These are phyloP conservation scores for Penicillium subrubescens DNA, from an alignment of 495 filamentous ascomycete genomes.

Conservation along the genomic window DNA sequence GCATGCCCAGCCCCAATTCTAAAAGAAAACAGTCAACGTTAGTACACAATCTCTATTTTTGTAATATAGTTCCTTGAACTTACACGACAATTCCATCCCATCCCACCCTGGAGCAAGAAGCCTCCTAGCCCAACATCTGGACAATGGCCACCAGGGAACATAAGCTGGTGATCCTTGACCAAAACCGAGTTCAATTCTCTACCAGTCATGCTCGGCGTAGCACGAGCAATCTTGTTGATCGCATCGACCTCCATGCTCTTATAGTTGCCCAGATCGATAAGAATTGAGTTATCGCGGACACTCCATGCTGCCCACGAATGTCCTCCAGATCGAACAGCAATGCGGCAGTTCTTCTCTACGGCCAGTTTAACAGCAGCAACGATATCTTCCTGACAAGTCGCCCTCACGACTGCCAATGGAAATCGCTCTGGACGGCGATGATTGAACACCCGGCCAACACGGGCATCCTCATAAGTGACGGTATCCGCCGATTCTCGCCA, in stretches of 20 bases:
- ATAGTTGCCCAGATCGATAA: conserved; percentile 49
- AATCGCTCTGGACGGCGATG: conserved; percentile 38
- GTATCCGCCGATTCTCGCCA: conserved; percentile 15
- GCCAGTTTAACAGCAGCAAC: conserved; percentile 49
- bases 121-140: conserved; percentile 59
- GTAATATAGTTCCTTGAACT: not conserved
- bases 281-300: conserved; percentile 50
- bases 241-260: conserved; percentile 40
- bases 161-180: conserved; percentile 27
- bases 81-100: conserved; percentile 58
- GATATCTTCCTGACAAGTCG: conserved; percentile 40
- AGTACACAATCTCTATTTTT: not conserved
- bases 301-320: conserved; percentile 58
- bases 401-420: conserved; percentile 49
- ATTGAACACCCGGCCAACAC: conserved; percentile 41
- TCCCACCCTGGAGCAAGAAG: conserved; percentile 56
- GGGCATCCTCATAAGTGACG: conserved; percentile 35
- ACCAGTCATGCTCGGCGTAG: conserved; percentile 49
- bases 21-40: not conserved
- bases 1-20: conserved; percentile 60
- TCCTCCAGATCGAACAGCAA: conserved; percentile 57
- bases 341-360: conserved; percentile 32
- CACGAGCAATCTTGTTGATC: conserved; percentile 32
- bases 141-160: conserved; percentile 58
- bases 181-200: conserved; percentile 44